A percentile compares a stretch with the other conserved stretches of the same genome.
Conservation (phyloP, 148 eudicot species). For the Heliamphora exappendiculata region DNA sequence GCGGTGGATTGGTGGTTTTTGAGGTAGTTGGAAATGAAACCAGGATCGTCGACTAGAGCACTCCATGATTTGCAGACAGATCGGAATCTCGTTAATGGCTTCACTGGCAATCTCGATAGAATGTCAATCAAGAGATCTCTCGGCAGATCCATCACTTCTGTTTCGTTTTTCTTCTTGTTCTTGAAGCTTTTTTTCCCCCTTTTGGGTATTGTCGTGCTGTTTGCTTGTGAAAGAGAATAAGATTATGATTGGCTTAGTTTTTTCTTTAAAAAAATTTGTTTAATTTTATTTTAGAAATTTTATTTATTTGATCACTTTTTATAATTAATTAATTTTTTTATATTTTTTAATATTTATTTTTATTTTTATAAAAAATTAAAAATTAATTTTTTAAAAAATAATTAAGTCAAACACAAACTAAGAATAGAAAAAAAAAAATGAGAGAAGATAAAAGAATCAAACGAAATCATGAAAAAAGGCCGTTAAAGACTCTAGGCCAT, state of each 20-base stretch:
- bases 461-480: background rate
- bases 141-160: conserved; percentile 13
- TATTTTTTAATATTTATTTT: too few relatives aligned
- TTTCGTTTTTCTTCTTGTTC: background rate
- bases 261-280: too few relatives aligned
- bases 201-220: background rate
- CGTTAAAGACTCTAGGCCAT: background rate
- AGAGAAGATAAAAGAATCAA: background rate
- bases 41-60: conserved; percentile 10
- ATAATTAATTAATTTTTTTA: too few relatives aligned
- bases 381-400: too few relatives aligned
- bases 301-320: too few relatives aligned
- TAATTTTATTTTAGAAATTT: too few relatives aligned
- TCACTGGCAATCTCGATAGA: conserved; percentile 22
- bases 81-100: conserved; percentile 18
- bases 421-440: background rate
- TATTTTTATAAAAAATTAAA: too few relatives aligned
- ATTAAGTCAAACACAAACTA: too few relatives aligned
- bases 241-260: too few relatives aligned
- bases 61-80: conserved; percentile 29
- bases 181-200: background rate
- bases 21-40: conserved; percentile 19
- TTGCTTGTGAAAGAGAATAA: background rate
- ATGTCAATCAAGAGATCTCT: conserved; percentile 19
- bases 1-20: conserved; percentile 4